These are phyloP conservation scores for Populus pruinosa DNA, from an alignment of 345 rosid species.

Conservation along the genomic window DNA sequence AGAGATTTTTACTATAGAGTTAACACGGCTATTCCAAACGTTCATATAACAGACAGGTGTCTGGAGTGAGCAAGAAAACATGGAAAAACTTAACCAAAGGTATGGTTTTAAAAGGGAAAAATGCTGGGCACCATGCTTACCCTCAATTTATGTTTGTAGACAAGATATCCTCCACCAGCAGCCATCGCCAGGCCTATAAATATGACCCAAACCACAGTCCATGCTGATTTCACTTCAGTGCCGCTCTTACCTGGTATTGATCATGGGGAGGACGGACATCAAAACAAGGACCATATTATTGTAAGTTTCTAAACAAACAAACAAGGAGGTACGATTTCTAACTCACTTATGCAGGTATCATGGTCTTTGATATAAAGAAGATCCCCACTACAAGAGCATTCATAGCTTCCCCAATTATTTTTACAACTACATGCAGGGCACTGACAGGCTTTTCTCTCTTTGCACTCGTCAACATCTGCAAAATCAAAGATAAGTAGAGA, in stretches of 20 bases:
- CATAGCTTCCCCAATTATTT: conserved; percentile 90
- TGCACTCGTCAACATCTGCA: conserved; percentile 87
- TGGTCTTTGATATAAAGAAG: conserved; percentile 90
- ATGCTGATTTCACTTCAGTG: conserved; percentile 70
- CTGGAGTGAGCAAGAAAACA: not conserved
- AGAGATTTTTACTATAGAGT: not conserved
- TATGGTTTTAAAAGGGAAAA: not conserved
- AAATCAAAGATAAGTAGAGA: not conserved
- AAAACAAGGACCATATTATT: conserved; percentile 12
- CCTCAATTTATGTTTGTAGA: conserved; percentile 87
- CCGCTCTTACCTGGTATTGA: conserved; percentile 61
- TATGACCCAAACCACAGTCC: conserved; percentile 92
- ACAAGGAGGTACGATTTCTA: not conserved
- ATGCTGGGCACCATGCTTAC: conserved; percentile 36
- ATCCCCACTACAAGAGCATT: conserved; percentile 82
- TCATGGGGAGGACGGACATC: not conserved
- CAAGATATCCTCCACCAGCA: conserved; percentile 77
- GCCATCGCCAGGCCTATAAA: conserved; percentile 74
- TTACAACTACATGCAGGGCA: conserved; percentile 95
- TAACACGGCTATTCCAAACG: not conserved
- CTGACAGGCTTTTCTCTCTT: conserved; percentile 91
- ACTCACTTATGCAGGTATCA: conserved; percentile 93
- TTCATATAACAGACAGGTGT: not conserved
- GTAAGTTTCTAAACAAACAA: not conserved
- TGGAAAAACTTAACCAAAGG: not conserved